Percentiles rank a stretch among this genome's conserved stretches.
Conservation (phyloP, 1,284 basidiomycete genomes). For the Heliocybe sulcata region DNA sequence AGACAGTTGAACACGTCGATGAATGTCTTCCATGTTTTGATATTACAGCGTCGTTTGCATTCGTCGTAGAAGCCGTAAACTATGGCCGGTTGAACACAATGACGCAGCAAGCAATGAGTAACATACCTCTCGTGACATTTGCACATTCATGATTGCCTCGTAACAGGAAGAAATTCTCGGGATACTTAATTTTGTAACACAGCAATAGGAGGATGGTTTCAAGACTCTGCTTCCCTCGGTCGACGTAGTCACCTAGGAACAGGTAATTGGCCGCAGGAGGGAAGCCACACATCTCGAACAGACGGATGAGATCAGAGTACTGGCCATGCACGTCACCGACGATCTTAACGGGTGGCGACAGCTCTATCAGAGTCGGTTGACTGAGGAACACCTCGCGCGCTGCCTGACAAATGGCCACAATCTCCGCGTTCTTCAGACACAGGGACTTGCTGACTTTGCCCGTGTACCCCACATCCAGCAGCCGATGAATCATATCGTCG, state of each 20-base stretch:
- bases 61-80: constrained; percentile 99
- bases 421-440: constrained; percentile 95
- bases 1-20: constrained; percentile 99
- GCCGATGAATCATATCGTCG: constrained; percentile 96
- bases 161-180: constrained; percentile 98
- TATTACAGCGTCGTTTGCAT: constrained; percentile 98
- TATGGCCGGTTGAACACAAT: constrained; percentile 27
- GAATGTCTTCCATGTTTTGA: constrained; percentile 99
- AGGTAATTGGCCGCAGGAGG: constrained; percentile 97
- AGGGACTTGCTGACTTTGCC: constrained; percentile 97
- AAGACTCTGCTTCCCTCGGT: constrained; percentile 96
- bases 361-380: constrained; percentile 96
- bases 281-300: constrained; percentile 99
- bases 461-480: constrained; percentile 96
- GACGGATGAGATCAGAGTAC: constrained; percentile 95
- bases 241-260: constrained; percentile 98
- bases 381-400: constrained; percentile 95
- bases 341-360: constrained; percentile 98
- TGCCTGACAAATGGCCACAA: constrained; percentile 92
- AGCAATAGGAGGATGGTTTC: constrained; percentile 96
- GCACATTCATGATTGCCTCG: constrained; percentile 99
- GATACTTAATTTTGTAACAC: constrained; percentile 99
- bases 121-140: constrained; percentile 92
- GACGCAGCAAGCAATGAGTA: constrained; percentile 6
- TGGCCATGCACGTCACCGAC: constrained; percentile 99